These are phyloP conservation scores for Tulasnella sp. DNA, from an alignment of 768 basidiomycete genomes.

Conservation along the genomic window DNA sequence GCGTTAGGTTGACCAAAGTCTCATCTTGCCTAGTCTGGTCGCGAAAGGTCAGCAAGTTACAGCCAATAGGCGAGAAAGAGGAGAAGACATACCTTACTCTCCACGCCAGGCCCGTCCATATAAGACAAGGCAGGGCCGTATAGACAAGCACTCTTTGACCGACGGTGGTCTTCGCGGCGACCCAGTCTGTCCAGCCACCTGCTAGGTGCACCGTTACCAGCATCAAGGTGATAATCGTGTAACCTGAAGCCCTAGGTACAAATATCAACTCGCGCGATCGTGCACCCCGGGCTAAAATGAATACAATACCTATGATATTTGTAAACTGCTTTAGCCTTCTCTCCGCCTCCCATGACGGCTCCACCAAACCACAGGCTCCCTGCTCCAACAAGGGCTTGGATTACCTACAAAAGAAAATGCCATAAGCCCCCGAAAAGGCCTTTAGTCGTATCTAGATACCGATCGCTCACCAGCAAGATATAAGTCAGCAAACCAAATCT, in stretches of 20 bases:
- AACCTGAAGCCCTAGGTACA: constrained; percentile 18
- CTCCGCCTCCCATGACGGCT: constrained; percentile 18
- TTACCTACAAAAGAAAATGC: not conserved
- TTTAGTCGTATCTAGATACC: not conserved
- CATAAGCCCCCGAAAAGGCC: not conserved
- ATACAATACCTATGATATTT: constrained; percentile 19
- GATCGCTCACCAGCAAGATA: not conserved
- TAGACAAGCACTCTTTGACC: constrained; percentile 13
- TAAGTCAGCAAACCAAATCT: constrained; percentile 12
- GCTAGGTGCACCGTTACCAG: constrained; percentile 24
- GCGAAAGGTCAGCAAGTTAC: not conserved
- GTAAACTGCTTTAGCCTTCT: constrained; percentile 16
- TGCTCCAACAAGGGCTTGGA: constrained; percentile 21
- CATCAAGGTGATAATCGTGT: constrained; percentile 15
- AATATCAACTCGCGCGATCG: not conserved
- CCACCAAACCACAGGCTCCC: constrained; percentile 24
- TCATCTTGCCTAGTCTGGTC: constrained; percentile 19
- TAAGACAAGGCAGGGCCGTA: not conserved
- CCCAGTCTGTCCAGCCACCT: constrained; percentile 22
- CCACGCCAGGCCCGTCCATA: not conserved
- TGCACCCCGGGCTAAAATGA: not conserved
- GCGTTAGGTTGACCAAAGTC: not conserved
- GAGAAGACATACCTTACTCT: constrained; percentile 16
- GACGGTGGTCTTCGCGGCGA: not conserved
- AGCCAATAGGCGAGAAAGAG: not conserved